phyloP scores from a whole-genome alignment of 148 eudicot species.

The Fagopyrum tataricum region DNA sequence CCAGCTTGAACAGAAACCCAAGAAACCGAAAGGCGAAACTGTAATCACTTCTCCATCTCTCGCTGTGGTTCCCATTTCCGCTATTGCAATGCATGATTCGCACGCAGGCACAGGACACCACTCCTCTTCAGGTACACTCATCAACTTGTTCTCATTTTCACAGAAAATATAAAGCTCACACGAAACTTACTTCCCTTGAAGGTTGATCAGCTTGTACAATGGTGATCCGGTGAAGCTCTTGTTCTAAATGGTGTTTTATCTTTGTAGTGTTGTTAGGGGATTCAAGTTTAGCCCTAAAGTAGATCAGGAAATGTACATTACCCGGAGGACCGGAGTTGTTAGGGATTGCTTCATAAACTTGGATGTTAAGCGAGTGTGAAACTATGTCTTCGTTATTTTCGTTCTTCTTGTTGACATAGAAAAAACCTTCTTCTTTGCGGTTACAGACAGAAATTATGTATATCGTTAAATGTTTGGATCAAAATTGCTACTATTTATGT shows the following conservation, averaged over 20 bases:
- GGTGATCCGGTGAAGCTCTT: not conserved
- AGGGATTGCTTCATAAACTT: not conserved
- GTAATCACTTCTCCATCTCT: slow-evolving; percentile 17
- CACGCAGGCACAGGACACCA: not conserved
- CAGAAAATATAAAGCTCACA: not conserved
- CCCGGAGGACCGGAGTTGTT: not conserved
- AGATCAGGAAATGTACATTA: slow-evolving; percentile 11
- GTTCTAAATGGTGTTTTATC: not conserved
- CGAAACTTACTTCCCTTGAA: not conserved
- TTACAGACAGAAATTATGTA: not conserved
- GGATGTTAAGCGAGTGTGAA: not conserved
- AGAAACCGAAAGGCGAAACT: slow-evolving; percentile 58
- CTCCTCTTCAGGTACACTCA: slow-evolving; percentile 9
- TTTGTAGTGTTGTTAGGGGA: slow-evolving; percentile 1
- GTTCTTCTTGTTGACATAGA: slow-evolving; percentile 6
- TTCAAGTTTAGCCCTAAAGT: not conserved
- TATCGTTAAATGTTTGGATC: not conserved
- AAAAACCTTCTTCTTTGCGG: not conserved
- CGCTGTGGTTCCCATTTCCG: slow-evolving; percentile 36
- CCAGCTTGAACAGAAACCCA: slow-evolving; percentile 70
- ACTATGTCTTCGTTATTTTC: not conserved
- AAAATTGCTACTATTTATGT: not conserved
- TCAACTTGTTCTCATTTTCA: not conserved
- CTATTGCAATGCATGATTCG: slow-evolving; percentile 8
- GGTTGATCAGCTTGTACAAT: not conserved